Evolutionary conservation across 139 green algal species (phyloP), one percentile per base, ranked within the genome.

Genomic region (Pycnococcus provasolii): DNA sequence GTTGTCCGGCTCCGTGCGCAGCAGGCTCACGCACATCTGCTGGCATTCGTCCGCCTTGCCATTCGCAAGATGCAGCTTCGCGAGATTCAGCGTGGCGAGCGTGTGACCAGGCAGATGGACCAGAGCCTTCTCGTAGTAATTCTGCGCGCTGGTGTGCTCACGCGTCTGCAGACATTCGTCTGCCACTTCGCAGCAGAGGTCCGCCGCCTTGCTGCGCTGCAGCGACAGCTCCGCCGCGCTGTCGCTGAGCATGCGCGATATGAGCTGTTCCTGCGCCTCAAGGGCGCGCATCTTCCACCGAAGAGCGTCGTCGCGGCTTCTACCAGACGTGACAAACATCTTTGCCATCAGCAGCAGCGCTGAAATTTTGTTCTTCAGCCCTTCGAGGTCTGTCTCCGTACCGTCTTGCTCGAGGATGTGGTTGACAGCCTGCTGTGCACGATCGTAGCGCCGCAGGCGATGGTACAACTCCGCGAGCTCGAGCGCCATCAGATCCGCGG

Each of bases 381-480:
- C 26, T 26, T 26, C 26, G 26, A 26, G 26, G 26, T 26, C 26
- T 26, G 26, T 26, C 26, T 64, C 8, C n/a, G 7, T 51, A 4
- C 5, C 4, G 37, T 64, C 11, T 26, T 64, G 13, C 58, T 64
- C 26, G 26, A 26, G 2, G n/a, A 55, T 13, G 7, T 55, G 11
- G 41, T 70, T 72, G 44, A 88, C 68, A 64, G 73, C n/a, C 5
- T 41, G 51, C 44, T 79, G 67, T 13, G 82, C 82, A 7, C 65
- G 45, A 4, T 78, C 79, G 50, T 69, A 80, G 58, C 80, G 73
- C 37, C 72, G 59, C 59, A 91, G 71, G 42, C 76, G 73, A 42
- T 88, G 62, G 62, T 90, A 77, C 71, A 92, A 71, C 42, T 70
- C 74, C 37, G 78, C 81, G 39, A 92, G 83, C 63, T 84, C 81